Evolutionary conservation across 495 filamentous ascomycete genomes (phyloP).

Genomic region (Penicillium simplicissimum): DNA sequence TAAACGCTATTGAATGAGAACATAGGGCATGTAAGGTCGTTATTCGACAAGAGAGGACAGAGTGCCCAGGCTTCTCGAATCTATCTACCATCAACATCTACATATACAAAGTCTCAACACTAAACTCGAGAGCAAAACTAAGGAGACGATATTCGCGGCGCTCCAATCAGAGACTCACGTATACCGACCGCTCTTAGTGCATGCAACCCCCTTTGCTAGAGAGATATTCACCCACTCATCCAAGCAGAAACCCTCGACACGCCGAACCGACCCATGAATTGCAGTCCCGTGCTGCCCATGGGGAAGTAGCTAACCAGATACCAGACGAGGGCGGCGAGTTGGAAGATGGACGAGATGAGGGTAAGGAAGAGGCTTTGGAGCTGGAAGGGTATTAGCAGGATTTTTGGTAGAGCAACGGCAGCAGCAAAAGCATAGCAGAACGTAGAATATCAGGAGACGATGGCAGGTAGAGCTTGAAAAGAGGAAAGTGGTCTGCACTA

Average conservation of each 20-base stretch:
- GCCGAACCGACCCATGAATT: slow-evolving; percentile 83
- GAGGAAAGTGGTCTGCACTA: not conserved
- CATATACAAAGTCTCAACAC: not conserved
- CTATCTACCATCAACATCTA: not conserved
- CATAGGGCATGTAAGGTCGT: too few species aligned
- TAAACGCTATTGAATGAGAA: too few species aligned
- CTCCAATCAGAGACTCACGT: not conserved
- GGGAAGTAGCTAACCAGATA: slow-evolving; percentile 98
- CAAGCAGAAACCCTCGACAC: slow-evolving; percentile 81
- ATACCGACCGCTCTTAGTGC: not conserved
- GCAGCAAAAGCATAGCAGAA: not conserved
- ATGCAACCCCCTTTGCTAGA: not conserved
- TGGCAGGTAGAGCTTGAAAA: not conserved
- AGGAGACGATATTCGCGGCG: not conserved
- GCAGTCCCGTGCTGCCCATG: slow-evolving; percentile 86
- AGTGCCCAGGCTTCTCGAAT: not conserved
- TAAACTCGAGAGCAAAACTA: not conserved
- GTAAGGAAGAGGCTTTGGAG: slow-evolving; percentile 80
- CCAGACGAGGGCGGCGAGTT: slow-evolving; percentile 83
- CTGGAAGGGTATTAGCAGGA: slow-evolving; percentile 46
- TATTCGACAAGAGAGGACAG: not conserved
- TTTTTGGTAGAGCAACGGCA: not conserved
- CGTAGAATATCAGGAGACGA: not conserved
- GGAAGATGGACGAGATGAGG: slow-evolving; percentile 76
- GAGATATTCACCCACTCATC: slow-evolving; percentile 70